Base-by-base conservation (phyloP, 768 basidiomycete genomes). In the Boletus subcaerulescens region DNA sequence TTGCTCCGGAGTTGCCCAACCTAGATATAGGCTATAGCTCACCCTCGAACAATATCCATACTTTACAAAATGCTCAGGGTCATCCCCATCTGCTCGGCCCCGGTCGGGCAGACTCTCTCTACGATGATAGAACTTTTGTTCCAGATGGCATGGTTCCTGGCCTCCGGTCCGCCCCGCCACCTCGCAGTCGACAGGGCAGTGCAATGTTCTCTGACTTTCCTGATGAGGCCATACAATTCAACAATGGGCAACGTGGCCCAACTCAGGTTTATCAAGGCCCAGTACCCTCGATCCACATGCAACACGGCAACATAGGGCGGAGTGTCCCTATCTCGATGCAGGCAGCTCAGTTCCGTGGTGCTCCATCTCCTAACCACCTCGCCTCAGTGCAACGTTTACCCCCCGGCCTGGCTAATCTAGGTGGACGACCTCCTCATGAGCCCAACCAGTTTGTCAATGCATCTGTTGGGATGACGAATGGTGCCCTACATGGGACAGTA, bases 111-210 rank as follows among this genome's bases (percentile, higher is more conserved):
- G 89, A 91, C 40, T 69, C 87, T 4, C 66, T 90, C 32, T 89
- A 89, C 64, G 87, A 92, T 49, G 89, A 89, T 62, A 79, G 89
- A 58, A 83, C 78, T 60, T 93, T 93, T 60, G 80, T 89, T 24
- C 88, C 91, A 11, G 89, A 93, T 71, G 88, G 87, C 29, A 83
- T 93, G 82, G 91, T 93, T 15, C 90, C 91, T 24, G 91, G 90
- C 10, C 77, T 93, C 32, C 85, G 91, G 38, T 79, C 85, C 31
- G 79, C 77, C 38, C 83, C 80, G 45, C 81, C 84, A 41, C 79
- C 84, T 52, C 80, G 87, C 56, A 78, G 73, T 63, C 78, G 87
- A 45, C 84, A 87, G 57, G 75, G 76, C 56, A 72, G 73, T 33
- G 71, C 75, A 4, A 72, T 83, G 52, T 84, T 81, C 62, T 69